A percentile compares a stretch with the other conserved stretches of the same genome.
phyloP scores from a whole-genome alignment of 805 yeast genomes.

The Ogataea philodendri region DNA sequence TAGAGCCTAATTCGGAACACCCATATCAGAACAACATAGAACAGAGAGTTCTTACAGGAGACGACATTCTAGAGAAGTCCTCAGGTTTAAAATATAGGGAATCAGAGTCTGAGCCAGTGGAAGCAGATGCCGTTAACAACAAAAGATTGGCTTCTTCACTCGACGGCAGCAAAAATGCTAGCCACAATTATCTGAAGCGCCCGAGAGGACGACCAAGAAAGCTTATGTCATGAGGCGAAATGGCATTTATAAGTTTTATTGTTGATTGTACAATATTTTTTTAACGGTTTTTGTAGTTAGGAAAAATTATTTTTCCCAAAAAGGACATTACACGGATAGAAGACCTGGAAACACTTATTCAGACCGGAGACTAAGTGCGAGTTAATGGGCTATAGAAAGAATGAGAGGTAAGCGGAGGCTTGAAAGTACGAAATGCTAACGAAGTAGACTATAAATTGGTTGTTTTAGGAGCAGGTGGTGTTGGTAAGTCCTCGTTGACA shows the following conservation, averaged over 20 bases:
- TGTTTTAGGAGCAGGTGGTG: slow-evolving; percentile 96
- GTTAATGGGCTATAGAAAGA: no score
- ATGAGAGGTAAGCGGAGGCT: slow-evolving; percentile 8
- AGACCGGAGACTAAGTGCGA: no score
- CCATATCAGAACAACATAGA: slow-evolving; percentile 5
- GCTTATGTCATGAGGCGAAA: slow-evolving; percentile 10
- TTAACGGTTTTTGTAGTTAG: neutral
- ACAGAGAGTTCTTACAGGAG: slow-evolving; percentile 3
- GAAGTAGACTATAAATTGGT: slow-evolving; percentile 76
- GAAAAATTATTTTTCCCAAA: slow-evolving; percentile 7
- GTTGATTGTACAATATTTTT: slow-evolving; percentile 2
- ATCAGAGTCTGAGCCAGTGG: slow-evolving; percentile 7
- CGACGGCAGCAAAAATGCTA: slow-evolving; percentile 5
- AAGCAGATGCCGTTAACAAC: slow-evolving; percentile 6
- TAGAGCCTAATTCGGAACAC: slow-evolving; percentile 5
- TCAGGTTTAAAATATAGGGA: slow-evolving; percentile 5
- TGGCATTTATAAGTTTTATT: neutral
- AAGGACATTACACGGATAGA: slow-evolving; percentile 6
- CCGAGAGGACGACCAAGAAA: slow-evolving; percentile 30
- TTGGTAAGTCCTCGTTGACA: slow-evolving; percentile 90
- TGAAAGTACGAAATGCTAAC: neutral
- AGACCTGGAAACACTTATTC: neutral
- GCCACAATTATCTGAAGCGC: slow-evolving; percentile 24
- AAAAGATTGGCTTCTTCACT: slow-evolving; percentile 13
- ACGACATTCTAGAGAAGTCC: slow-evolving; percentile 5